A percentile compares a stretch with the other conserved stretches of the same genome.
Evolutionary conservation across 1,284 basidiomycete species (phyloP).

Genomic region (Salmacisia buchloeana): DNA sequence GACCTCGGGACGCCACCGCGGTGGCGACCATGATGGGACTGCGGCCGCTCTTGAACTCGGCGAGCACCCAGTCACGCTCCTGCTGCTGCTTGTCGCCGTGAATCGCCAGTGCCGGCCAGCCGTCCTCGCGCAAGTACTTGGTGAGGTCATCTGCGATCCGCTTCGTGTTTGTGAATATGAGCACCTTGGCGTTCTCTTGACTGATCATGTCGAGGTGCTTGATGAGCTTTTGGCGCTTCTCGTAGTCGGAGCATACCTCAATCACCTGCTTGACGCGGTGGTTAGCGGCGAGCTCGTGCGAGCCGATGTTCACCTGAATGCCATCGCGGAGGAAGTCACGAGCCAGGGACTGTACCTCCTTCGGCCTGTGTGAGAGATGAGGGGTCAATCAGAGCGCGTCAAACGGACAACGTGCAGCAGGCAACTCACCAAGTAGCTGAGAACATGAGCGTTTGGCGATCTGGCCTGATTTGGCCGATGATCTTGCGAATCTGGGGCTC

Average conservation of each 20-base stretch:
- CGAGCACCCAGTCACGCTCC: slow-evolving; percentile 96
- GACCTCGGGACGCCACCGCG: slow-evolving; percentile 87
- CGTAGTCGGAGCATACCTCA: slow-evolving; percentile 94
- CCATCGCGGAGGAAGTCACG: slow-evolving; percentile 92
- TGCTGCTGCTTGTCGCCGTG: slow-evolving; percentile 87
- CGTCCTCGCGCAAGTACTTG: slow-evolving; percentile 62
- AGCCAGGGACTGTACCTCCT: slow-evolving; percentile 96
- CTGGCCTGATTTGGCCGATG: slow-evolving; percentile 88
- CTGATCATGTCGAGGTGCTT: slow-evolving; percentile 97
- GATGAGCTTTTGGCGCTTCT: slow-evolving; percentile 91
- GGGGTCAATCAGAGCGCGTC: neutral
- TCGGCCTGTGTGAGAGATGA: slow-evolving; percentile 57
- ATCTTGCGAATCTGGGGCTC: slow-evolving; percentile 99
- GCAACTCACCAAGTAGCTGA: slow-evolving; percentile 77
- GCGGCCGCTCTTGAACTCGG: slow-evolving; percentile 95
- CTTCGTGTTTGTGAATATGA: slow-evolving; percentile 98
- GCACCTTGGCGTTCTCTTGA: slow-evolving; percentile 92
- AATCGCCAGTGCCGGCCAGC: slow-evolving; percentile 95
- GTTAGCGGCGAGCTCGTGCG: slow-evolving; percentile 95
- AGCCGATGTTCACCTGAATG: slow-evolving; percentile 98
- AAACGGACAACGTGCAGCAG: neutral
- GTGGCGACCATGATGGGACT: slow-evolving; percentile 92
- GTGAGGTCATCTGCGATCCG: slow-evolving; percentile 96
- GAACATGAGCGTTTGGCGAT: slow-evolving; percentile 76
- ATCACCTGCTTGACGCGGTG: slow-evolving; percentile 94